Base-by-base conservation (phyloP, 1,284 basidiomycete species). In the Apiotrichum montevideense region DNA sequence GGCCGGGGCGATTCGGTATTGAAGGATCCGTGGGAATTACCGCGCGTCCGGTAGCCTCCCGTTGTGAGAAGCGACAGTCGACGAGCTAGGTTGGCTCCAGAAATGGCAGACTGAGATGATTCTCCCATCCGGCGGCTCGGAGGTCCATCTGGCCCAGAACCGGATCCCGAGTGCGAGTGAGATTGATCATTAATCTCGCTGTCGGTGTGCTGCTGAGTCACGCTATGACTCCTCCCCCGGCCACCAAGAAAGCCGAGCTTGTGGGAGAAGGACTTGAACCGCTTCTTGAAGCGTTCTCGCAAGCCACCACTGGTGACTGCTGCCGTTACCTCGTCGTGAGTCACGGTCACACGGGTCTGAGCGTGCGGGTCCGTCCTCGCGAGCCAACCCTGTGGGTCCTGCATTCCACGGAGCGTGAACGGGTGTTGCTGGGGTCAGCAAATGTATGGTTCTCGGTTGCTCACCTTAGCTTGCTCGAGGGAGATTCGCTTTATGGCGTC, bases 371-470 rank as follows among this genome's bases (percentile, higher is more conserved):
- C 84, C 1, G 90, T 95, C 54, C 85, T 82, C 13, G 80, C 75
- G 7, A 94, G 81, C 93, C 94, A 97, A n/a, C 81, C 79, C 0
- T 83, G 79, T 0, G 86, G 83, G 56, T 89, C 82, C 14, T 81
- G 72, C 35, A 97, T 80, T 67, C 88, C 90, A 21, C 80, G 81
- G 7, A 89, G 77, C 55, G 94, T 84, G 88, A 93, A 98, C 3
- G 84, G 80, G 49, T 78, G 77, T 61, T 65, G 66, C 90, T 42
- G 41, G 6, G 6, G 41, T 42, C n/a, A 42, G 41, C 41, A 42
- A 39, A 39, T 84, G 13, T 13, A 39, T 8, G 7, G 13, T 39
- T 13, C 7, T 39, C 37, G 13, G 37, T 39, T 7, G 37, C 41
- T 15, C 41, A 42, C 41, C 41, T 96, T 97, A 65, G 94, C 85